Base-by-base conservation (phyloP, 352 stramenopile species). In the Bremia lactucae region DNA sequence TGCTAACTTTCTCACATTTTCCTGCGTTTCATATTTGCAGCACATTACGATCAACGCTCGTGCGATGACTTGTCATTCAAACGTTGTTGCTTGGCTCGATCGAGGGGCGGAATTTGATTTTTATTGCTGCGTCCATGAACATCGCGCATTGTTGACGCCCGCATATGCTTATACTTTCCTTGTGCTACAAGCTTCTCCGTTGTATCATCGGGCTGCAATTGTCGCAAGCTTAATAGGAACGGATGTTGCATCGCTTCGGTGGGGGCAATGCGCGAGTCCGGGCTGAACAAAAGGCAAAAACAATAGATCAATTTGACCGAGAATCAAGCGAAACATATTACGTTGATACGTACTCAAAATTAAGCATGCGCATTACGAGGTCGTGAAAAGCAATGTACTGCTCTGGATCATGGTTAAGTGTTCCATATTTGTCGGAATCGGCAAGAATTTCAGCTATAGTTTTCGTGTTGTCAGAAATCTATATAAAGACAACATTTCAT, bases 361-460 rank as follows among this genome's bases (percentile, higher is more conserved):
- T 71, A 13, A 98, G 69, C 93, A 98, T 98, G 23, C 76, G 65
- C 50, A 88, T 68, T 8, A 98, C 62, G 8, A 98, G 65, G 59
- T 98, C 95, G 5, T 97, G 62, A 54, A 98, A 96, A 2, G 86
- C 56, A 10, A 72, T 61, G 57, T 98, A 98, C 42, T 97, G 80
- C 24, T 83, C 62, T 6, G 71, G 49, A 2, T 62, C 72, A 42
- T 97, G 91, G 28, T 62, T 68, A 13, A 45, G 75, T 58, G 4
- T 83, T 22, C 41, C 46, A 49, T 65, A 69, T 24, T 69, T 69
- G 9, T 53, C 25, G 10, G 59, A 44, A 37, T 44, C 88, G 2
- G 68, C 66, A 18, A 93, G 52, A 18, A 90, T 78, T 22, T 84
- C 65, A 4, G 59, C 54, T 4, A 90, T 33, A 1, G 65, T 72